Conservation (phyloP, 805 yeast genomes). For the Monosporozyma aquatica region DNA sequence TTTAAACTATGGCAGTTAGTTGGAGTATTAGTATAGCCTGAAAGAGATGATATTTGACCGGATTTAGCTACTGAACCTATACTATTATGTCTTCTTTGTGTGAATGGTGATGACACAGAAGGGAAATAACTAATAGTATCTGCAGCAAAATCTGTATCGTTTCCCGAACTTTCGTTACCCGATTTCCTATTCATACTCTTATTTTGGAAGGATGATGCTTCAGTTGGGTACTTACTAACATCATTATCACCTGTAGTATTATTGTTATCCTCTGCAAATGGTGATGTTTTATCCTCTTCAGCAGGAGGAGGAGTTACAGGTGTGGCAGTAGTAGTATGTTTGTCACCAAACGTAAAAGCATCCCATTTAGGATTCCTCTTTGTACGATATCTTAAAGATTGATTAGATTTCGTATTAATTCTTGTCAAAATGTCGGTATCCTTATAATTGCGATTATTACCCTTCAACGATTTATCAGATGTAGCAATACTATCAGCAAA, state of each 20-base stretch:
- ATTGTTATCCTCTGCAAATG: no score
- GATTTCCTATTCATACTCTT: neutral
- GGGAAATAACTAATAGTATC: constrained; percentile 13
- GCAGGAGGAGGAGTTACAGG: no score
- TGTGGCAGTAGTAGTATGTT: no score
- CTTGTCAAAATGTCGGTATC: neutral
- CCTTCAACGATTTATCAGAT: constrained; percentile 8
- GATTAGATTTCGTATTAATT: neutral
- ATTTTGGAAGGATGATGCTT: neutral
- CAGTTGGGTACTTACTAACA: neutral
- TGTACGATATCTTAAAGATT: neutral
- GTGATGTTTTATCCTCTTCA: no score
- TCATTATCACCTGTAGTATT: neutral
- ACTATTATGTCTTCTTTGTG: constrained; percentile 14
- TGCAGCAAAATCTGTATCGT: constrained; percentile 2
- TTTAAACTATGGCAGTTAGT: neutral
- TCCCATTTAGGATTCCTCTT: neutral
- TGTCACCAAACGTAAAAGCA: no score
- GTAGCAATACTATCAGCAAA: constrained; percentile 24
- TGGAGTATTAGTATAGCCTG: neutral
- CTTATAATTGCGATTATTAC: no score
- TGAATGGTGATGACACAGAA: constrained; percentile 8
- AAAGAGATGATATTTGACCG: neutral
- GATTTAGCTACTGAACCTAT: constrained; percentile 16
- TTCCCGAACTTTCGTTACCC: neutral